phyloP scores from a whole-genome alignment of 306 rosid genomes.

The Clitoria ternatea region DNA sequence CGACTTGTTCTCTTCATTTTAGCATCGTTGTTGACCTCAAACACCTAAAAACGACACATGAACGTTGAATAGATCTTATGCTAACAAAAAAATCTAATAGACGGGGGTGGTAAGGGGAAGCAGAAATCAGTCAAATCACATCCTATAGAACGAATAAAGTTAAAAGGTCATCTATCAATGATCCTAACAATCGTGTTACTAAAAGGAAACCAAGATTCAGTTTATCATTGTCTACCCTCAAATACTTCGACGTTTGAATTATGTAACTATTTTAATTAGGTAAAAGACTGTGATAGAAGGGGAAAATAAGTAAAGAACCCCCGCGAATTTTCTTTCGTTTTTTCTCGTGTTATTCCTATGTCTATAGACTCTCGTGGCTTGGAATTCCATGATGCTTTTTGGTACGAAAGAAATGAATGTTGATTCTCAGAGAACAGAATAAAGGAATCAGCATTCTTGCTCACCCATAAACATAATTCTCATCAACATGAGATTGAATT shows the following conservation, averaged over 20 bases:
- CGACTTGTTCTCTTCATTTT: conserved; percentile 79
- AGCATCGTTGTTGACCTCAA: conserved; percentile 77
- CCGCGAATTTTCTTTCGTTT: too few species aligned
- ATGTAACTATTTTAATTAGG: too few species aligned
- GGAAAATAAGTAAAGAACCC: too few species aligned
- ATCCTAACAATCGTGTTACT: not conserved
- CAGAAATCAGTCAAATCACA: not conserved
- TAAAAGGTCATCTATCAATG: not conserved
- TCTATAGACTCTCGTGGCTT: not conserved
- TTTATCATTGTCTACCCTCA: not conserved
- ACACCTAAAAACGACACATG: conserved; percentile 48
- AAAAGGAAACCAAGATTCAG: not conserved
- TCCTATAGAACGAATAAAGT: not conserved
- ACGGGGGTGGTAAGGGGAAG: not conserved
- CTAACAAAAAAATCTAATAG: conserved; percentile 11
- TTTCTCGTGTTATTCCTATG: not conserved
- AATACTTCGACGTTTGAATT: not conserved
- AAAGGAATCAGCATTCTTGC: not conserved
- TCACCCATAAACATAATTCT: too few species aligned
- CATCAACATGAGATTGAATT: too few species aligned
- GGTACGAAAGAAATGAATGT: not conserved
- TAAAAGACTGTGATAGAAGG: not conserved
- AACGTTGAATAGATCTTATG: not conserved
- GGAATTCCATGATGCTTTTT: not conserved
- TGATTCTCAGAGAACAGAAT: not conserved